A percentile compares a stretch with the other conserved stretches of the same genome.
Evolutionary conservation across 2,329 filamentous ascomycete genomes (phyloP).

Genomic region (Cercospora sp.): DNA sequence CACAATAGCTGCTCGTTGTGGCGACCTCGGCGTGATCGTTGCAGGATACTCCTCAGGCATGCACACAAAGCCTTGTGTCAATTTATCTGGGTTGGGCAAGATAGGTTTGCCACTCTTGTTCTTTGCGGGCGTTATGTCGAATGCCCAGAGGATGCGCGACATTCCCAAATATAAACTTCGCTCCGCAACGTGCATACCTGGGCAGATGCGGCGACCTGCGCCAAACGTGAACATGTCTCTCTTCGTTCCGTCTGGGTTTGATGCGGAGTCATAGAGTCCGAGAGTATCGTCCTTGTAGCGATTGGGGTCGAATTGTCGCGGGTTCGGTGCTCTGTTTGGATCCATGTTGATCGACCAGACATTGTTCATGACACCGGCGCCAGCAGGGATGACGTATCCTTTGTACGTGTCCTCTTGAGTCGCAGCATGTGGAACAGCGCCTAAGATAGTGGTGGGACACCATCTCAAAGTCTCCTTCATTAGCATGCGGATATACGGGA

Average conservation of each 20-base stretch:
- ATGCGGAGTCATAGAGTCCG: constrained; percentile 35
- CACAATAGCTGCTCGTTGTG: constrained; percentile 37
- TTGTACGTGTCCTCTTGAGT: constrained; percentile 33
- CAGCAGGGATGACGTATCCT: constrained; percentile 32
- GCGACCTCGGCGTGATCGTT: constrained; percentile 41
- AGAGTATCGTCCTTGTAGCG: constrained; percentile 31
- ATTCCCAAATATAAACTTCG: constrained; percentile 39
- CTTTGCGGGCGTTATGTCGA: constrained; percentile 41
- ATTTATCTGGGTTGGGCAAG: constrained; percentile 43
- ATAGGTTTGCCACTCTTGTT: constrained; percentile 40
- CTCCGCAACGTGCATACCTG: constrained; percentile 37
- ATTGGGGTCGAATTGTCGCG: constrained; percentile 31
- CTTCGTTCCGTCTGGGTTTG: constrained; percentile 25
- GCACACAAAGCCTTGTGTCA: constrained; percentile 49
- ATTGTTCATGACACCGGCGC: constrained; percentile 31
- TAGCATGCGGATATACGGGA: constrained; percentile 25
- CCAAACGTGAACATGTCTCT: constrained; percentile 31
- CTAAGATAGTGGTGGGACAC: constrained; percentile 24
- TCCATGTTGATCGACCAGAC: constrained; percentile 34
- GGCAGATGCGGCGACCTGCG: constrained; percentile 36
- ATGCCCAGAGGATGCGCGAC: constrained; percentile 51
- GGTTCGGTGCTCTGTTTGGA: constrained; percentile 24
- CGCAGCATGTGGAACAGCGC: constrained; percentile 31
- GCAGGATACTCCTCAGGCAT: constrained; percentile 46
- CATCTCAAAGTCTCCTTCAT: constrained; percentile 31